Evolutionary conservation across 345 rosid genomes (phyloP).

Genomic region (Eucalyptus polyanthemos): DNA sequence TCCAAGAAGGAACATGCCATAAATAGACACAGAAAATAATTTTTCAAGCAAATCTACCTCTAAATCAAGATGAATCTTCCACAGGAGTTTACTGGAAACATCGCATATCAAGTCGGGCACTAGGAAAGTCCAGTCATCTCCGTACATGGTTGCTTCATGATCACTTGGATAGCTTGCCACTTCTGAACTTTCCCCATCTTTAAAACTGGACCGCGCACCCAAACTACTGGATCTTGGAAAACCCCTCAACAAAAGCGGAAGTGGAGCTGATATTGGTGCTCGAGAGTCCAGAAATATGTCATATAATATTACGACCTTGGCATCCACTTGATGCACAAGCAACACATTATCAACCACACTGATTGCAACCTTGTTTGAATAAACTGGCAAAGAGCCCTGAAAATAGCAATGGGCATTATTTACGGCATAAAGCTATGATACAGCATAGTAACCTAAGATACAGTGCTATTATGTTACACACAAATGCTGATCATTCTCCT

Average conservation of each 20-base stretch:
- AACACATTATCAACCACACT: conserved; percentile 87
- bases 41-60: conserved; percentile 43
- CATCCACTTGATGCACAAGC: conserved; percentile 96
- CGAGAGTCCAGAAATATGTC: conserved; percentile 87
- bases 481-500: neutral
- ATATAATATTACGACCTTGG: conserved; percentile 91
- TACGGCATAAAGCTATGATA: neutral
- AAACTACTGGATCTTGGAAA: conserved; percentile 34
- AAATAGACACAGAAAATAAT: neutral
- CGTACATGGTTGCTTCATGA: conserved; percentile 50
- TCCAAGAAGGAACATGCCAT: neutral
- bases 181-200: conserved; percentile 43
- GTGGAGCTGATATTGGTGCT: conserved; percentile 98
- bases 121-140: conserved; percentile 85
- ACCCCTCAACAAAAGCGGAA: conserved; percentile 80
- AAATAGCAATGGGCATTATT: neutral
- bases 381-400: conserved; percentile 95
- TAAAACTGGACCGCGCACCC: conserved; percentile 30
- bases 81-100: conserved; percentile 52
- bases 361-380: conserved; percentile 78
- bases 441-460: neutral
- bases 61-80: conserved; percentile 89
- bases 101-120: conserved; percentile 88
- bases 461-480: neutral
- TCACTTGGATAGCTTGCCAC: conserved; percentile 19